Base-by-base conservation (phyloP, 805 yeast species). In the Zygosaccharomyces bisporus region DNA sequence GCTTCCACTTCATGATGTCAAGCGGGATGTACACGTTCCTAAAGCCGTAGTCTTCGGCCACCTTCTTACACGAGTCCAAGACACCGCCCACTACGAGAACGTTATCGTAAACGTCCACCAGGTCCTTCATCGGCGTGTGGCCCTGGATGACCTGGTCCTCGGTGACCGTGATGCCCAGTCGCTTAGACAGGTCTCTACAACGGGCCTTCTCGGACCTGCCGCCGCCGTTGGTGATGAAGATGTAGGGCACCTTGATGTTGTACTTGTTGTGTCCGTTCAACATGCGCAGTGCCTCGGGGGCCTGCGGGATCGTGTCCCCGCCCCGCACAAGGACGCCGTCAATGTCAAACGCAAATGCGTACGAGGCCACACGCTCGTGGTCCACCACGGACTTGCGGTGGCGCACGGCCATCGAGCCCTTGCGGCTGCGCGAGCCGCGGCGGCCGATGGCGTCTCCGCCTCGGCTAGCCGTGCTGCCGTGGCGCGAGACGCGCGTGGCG, bases 301-400 rank as follows among this genome's bases (percentile, higher is more conserved):
- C 95, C 57, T 84, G 82, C 0, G 93, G 90, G 38, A 88, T 83
- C 5, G 91, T 83, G 42, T 83, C 78, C 1, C 93, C 90, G 12
- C 96, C 95, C 48, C 86, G 75, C 51, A 88, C 80, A 36, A 88
- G 78, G 37, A 88, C 96, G 34, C 96, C 96, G 61, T 88, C 96
- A 44, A 88, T 88, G 67, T 89, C 96, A 63, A 89, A 88, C 32
- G 95, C 93, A 70, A 88, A 88, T 2, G 95, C 95, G 59, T 84
- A 84, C 2, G 86, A 80, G 1, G 90, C 89, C 32, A 84, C 81
- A 60, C 91, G 72, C 32, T 70, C 76, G 61, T 84, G 91, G 58
- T 82, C 86, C 52, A 84, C 73, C 13, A 79, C 74, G 3, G 64
- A 51, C 55, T 72, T 77, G 35, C 42, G 68, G 72, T 76, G 64